phyloP scores from a whole-genome alignment of 1,139 yeast genomes.

The Yamadazyma dendronema region DNA sequence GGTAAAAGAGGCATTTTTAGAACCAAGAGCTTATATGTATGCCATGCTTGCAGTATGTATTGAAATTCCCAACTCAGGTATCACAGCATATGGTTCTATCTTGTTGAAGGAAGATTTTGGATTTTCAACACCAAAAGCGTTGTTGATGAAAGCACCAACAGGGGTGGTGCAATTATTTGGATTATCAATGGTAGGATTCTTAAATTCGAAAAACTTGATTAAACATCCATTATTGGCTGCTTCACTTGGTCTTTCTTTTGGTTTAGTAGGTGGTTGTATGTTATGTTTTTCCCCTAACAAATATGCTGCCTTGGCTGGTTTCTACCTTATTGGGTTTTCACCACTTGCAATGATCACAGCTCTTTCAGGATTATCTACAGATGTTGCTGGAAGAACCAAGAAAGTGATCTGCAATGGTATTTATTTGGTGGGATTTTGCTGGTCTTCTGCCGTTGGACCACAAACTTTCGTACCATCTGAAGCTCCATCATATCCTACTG shows the following conservation, averaged over 20 bases:
- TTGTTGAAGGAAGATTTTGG: conserved; percentile 23
- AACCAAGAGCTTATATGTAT: conserved; percentile 15
- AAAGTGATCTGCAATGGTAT: conserved; percentile 22
- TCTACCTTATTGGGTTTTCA: conserved; percentile 5
- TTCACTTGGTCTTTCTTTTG: conserved; percentile 12
- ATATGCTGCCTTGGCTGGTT: conserved; percentile 5
- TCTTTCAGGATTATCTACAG: conserved; percentile 14
- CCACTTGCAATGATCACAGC: conserved; percentile 8
- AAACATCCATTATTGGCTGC: conserved; percentile 14
- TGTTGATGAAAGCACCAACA: conserved; percentile 28
- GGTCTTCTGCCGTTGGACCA: conserved; percentile 24
- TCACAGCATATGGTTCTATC: conserved; percentile 24
- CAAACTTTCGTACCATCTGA: conserved; percentile 23
- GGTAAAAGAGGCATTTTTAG: conserved; percentile 23
- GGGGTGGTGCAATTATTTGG: conserved; percentile 33
- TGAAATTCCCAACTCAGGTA: conserved; percentile 29
- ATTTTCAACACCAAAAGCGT: conserved; percentile 21
- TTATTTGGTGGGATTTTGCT: conserved; percentile 21
- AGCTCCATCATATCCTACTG: conserved; percentile 21
- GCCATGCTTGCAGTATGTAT: conserved; percentile 20
- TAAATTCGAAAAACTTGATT: conserved; percentile 8
- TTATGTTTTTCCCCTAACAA: conserved; percentile 41
- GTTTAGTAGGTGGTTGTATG: conserved; percentile 40
- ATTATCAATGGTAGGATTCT: conserved; percentile 19
- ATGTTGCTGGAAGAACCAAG: conserved; percentile 27